Conservation (phyloP, 306 rosid species). For the Pyrus betulifolia region DNA sequence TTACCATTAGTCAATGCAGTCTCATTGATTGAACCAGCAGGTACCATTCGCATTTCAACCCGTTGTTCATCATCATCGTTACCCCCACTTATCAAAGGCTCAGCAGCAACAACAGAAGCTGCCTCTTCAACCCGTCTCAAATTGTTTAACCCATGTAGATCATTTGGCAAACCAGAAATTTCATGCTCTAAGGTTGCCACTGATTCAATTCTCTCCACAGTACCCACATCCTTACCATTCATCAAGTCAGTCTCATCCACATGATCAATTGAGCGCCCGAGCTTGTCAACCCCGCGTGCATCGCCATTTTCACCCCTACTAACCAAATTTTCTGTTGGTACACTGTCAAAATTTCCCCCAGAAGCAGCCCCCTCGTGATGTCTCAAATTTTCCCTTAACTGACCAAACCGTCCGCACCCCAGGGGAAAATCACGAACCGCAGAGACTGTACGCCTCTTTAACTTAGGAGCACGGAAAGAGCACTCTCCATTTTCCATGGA, state of each 20-base stretch:
- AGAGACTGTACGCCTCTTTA: conserved; percentile 44
- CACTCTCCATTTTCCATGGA: conserved; percentile 34
- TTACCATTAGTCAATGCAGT: background rate
- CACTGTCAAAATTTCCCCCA: background rate
- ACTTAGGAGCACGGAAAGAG: conserved; percentile 17
- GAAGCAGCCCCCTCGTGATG: background rate
- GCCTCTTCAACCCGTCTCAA: background rate
- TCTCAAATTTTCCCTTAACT: background rate
- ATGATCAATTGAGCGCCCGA: background rate
- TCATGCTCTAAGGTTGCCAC: background rate
- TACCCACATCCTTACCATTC: background rate
- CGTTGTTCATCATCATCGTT: background rate
- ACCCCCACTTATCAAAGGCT: background rate
- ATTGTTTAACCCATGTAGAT: background rate
- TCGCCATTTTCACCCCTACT: background rate
- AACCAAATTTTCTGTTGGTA: background rate
- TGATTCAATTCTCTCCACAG: background rate
- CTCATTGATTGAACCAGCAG: background rate
- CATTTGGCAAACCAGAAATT: background rate
- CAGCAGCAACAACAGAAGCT: background rate
- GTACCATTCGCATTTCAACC: background rate
- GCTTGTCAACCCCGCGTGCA: background rate
- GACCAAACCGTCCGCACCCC: conserved; percentile 55
- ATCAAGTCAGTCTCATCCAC: background rate
- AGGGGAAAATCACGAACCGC: conserved; percentile 72